A percentile compares a stretch with the other conserved stretches of the same genome.
These are phyloP conservation scores for Colletotrichum karsti DNA, from an alignment of 2,329 filamentous ascomycete species.

Conservation along the genomic window DNA sequence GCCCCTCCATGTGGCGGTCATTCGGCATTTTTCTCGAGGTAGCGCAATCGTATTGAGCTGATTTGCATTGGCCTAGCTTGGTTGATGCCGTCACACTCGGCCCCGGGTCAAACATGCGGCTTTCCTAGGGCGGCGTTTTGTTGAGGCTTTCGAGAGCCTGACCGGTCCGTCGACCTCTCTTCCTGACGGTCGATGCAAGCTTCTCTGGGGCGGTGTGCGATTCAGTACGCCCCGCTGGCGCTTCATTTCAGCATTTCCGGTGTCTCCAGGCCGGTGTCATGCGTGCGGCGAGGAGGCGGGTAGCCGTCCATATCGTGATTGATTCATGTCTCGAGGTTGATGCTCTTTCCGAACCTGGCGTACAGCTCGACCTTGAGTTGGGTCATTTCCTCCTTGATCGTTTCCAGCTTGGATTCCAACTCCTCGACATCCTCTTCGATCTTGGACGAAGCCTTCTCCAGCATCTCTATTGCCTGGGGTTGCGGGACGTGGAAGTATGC, in stretches of 20 bases:
- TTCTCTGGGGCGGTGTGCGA: neutral
- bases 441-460: conserved; percentile 73
- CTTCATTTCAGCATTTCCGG: neutral
- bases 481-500: conserved; percentile 91
- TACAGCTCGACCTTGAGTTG: conserved; percentile 92
- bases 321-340: conserved; percentile 88
- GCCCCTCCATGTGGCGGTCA: conserved; percentile 16
- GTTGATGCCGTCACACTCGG: neutral
- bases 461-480: conserved; percentile 85
- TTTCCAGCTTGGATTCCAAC: conserved; percentile 80
- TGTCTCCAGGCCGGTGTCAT: neutral
- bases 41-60: neutral
- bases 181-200: neutral
- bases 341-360: conserved; percentile 93
- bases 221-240: neutral
- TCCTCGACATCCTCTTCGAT: conserved; percentile 80
- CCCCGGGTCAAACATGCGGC: neutral
- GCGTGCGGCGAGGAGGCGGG: neutral
- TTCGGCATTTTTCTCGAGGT: neutral
- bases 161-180: neutral
- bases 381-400: conserved; percentile 86
- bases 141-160: neutral
- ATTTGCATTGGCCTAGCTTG: neutral
- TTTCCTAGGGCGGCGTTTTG: neutral
- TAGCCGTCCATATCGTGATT: conserved; percentile 3